Base-by-base conservation (phyloP, 2,329 filamentous ascomycete genomes). In the Fusarium albosuccineum region DNA sequence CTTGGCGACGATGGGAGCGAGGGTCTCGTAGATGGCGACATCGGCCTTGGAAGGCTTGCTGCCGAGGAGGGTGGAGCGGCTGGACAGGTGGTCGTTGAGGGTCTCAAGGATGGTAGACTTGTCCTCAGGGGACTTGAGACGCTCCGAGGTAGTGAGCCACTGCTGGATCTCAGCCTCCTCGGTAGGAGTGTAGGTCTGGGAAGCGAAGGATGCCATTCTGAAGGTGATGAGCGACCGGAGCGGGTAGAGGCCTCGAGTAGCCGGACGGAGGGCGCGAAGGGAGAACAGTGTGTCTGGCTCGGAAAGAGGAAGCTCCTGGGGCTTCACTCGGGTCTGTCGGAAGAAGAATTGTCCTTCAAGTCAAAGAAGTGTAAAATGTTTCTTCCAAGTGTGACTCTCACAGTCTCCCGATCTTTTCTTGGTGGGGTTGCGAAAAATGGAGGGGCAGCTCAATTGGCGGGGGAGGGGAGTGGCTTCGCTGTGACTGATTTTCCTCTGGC, bases 31-130 rank as follows among this genome's bases (percentile, higher is more conserved):
- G 74, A 96, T 85, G 71, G 92, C 91, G 62, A 97, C 85, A 75
- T 97, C 94, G 66, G 93, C 94, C 77, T 92, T 88, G 72, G 92
- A 97, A 54, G 94, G 93, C 84, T 97, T 97, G 78, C 87, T 87
- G 73, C 95, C 95, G 64, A 98, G 89, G 39, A 97, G 84, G 40
- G 94, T 97, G 62, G 94, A 97, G 71, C 93, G 93, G 70, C 91
- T 92, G 60, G 93, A 91, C 65, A 98, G 90, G 82, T 97, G 93
- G 60, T 87, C 86, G 85, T 98, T 97, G 73, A 98, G 87, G 57
- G 90, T 88, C 60, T 90, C 87, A 67, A 97, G 87, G 64, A 94
- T 90, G 67, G 89, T 85, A 30, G 87, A 84, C 66, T 91, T 87
- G 73, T 89, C 85, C 61, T 87, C 83, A 33, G 85, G 77, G 60